Base-by-base conservation (phyloP, 179 eudicot species). In the Patellifolia procumbens region DNA sequence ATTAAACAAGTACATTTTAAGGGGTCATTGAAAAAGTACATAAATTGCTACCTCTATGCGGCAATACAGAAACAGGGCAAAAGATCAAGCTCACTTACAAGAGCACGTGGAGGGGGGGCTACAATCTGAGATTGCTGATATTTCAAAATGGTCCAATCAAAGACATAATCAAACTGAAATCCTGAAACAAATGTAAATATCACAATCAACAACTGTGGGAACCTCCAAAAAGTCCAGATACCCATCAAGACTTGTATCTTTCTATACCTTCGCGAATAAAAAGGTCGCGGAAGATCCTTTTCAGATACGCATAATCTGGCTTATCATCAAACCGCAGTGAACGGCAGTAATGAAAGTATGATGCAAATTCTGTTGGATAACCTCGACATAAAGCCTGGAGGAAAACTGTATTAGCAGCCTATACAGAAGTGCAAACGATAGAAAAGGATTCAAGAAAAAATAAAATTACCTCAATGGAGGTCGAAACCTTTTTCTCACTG, bases 141-240 rank as follows among this genome's bases (percentile, higher is more conserved):
- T 83, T 89, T 94, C 88, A 94, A 80, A 64, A 94, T 94, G 74
- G 98, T 94, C 98, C 98, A 94, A 74, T 94, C 98, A 80, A 94
- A 94, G 83, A 94, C 98, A 83, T 91, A 92, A 84, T 94, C 98
- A 84, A 94, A 94, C 76, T 92, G 98, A 75, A 94, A 94, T 72
- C 98, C 98, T 94, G 15, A 78, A 37, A 46, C 19, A 48, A 70
- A 61, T 22, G n/a, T 34, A 20, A 72, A 65, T 46, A 63, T 51
- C 55, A n/a, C 42, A 79, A 76, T 74, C 19, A 72, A 32, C 52
- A 70, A 9, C 22, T 19, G 28, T 13, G 58, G 79, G n/a, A 67
- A 43, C 22, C 58, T 58, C 32, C 35, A 68, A 22, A 26, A n/a
- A 37, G 45, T 37, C 61, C 16, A 48, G 7, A 26, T 51, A 42